Percentiles rank a stretch among this genome's conserved stretches.
These are phyloP conservation scores for Alternaria burnsii DNA, from an alignment of 2,329 filamentous ascomycete species.

Conservation along the genomic window DNA sequence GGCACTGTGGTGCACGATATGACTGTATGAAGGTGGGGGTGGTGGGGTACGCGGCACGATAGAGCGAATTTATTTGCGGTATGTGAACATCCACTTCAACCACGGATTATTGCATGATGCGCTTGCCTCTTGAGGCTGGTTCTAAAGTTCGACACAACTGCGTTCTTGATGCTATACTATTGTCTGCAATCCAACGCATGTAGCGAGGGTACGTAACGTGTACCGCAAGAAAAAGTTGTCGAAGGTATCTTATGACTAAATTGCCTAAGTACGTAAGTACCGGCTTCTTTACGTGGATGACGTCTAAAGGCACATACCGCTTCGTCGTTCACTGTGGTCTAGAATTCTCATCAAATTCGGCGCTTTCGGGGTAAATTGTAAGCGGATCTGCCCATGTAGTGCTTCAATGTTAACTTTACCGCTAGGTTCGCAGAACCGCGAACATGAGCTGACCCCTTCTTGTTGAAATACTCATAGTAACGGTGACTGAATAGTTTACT, in stretches of 20 bases:
- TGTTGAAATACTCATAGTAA: not conserved
- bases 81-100: not conserved
- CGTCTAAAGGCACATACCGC: not conserved
- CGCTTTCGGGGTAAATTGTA: not conserved
- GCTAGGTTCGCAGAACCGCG: not conserved
- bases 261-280: not conserved
- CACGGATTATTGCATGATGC: not conserved
- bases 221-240: not conserved
- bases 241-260: not conserved
- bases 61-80: not conserved
- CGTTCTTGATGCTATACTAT: not conserved
- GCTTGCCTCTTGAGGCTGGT: not conserved
- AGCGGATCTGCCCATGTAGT: not conserved
- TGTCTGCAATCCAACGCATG: not conserved
- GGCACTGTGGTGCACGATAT: not conserved
- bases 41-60: not conserved
- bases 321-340: not conserved
- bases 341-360: not conserved
- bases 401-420: not conserved
- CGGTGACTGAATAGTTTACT: not conserved
- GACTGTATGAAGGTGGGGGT: slow-evolving; percentile 2
- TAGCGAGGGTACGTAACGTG: not conserved
- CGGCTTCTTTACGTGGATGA: not conserved
- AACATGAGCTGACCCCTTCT: not conserved
- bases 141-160: not conserved